Percentiles rank a stretch among this genome's conserved stretches.
phyloP scores from a whole-genome alignment of 2,329 filamentous ascomycete species.

The Penicillium thymicola region DNA sequence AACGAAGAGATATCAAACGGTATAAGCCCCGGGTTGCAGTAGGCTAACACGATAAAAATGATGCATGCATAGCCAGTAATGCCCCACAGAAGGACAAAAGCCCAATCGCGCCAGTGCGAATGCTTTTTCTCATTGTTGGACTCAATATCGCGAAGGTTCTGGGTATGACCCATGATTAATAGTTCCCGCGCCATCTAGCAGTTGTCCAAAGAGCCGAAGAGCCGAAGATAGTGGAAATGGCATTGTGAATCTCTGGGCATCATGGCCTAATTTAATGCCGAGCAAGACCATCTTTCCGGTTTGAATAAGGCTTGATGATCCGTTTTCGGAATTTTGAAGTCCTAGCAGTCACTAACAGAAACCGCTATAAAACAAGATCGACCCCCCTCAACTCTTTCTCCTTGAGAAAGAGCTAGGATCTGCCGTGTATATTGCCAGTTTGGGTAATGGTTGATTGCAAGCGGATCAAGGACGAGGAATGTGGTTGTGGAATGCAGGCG shows the following conservation, averaged over 20 bases:
- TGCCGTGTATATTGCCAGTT: not conserved
- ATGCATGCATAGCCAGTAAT: constrained; percentile 23
- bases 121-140: constrained; percentile 10
- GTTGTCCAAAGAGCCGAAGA: not conserved
- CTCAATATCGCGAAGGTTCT: constrained; percentile 21
- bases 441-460: not conserved
- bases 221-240: not conserved
- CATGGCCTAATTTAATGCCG: not conserved
- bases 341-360: not conserved
- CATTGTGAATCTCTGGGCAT: not conserved
- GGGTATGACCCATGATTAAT: constrained; percentile 21
- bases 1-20: constrained; percentile 18
- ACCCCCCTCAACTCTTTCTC: not conserved
- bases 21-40: constrained; percentile 20
- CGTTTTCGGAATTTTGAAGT: constrained; percentile 1
- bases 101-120: constrained; percentile 22
- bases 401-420: not conserved
- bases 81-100: constrained; percentile 21
- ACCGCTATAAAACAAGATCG: constrained; percentile 3
- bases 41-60: constrained; percentile 21
- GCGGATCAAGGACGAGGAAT: constrained; percentile 5
- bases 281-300: not conserved
- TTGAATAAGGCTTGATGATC: not conserved
- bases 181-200: constrained; percentile 2
- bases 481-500: constrained; percentile 4